phyloP scores from a whole-genome alignment of 495 filamentous ascomycete genomes.

The Annulohypoxylon stygium region DNA sequence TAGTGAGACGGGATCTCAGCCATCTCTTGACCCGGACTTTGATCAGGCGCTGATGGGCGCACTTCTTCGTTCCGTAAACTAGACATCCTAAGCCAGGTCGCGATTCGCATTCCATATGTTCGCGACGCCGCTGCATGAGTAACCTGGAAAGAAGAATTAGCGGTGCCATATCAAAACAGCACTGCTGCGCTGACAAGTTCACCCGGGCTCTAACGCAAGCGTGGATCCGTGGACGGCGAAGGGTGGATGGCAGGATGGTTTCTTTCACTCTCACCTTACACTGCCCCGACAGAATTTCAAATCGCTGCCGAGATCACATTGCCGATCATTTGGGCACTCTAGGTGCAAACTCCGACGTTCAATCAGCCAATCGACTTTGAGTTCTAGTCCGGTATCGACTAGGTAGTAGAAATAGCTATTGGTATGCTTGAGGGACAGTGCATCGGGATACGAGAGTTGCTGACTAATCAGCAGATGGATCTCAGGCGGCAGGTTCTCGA shows the following conservation, averaged over 20 bases:
- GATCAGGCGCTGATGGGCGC: conserved; percentile 53
- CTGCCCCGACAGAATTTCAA: conserved; percentile 66
- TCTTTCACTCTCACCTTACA: conserved; percentile 56
- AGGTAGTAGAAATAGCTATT: conserved; percentile 72
- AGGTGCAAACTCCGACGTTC: conserved; percentile 66
- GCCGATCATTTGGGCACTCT: conserved; percentile 63
- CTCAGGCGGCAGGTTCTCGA: conserved; percentile 67
- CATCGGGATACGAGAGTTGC: conserved; percentile 70
- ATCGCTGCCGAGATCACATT: conserved; percentile 66
- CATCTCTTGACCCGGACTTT: conserved; percentile 53
- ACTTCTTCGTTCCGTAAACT: conserved; percentile 62
- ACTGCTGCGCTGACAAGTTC: background rate
- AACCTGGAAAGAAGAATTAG: conserved; percentile 50
- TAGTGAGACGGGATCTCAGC: conserved; percentile 51
- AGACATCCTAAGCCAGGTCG: conserved; percentile 65
- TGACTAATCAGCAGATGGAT: conserved; percentile 68
- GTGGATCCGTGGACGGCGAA: too few relatives aligned
- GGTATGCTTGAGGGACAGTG: conserved; percentile 72
- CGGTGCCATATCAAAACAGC: background rate
- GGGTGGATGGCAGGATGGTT: too few relatives aligned
- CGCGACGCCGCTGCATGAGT: conserved; percentile 65
- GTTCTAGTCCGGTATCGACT: conserved; percentile 72
- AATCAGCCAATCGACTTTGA: conserved; percentile 77
- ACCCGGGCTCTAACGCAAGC: too few relatives aligned
- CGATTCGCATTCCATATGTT: conserved; percentile 67